Base-by-base conservation (phyloP, 108 stramenopile species). In the Discostella pseudostelligera region DNA sequence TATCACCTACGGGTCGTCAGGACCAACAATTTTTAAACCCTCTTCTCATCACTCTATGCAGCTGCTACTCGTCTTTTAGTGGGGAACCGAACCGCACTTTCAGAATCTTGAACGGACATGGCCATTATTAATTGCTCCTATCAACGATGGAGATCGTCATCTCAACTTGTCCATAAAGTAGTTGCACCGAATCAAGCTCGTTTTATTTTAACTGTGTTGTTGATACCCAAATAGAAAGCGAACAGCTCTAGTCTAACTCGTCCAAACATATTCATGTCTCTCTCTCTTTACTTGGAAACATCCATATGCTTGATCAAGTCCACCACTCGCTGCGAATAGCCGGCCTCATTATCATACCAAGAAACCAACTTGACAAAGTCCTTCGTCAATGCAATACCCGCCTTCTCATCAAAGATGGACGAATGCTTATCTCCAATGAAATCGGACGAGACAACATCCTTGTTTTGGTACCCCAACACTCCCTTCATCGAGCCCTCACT, bases 341-440 rank as follows among this genome's bases (percentile, higher is more conserved):
- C 96, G 53, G 81, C 84, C 76, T 98, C 96, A 73, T 99, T 99
- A 68, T 99, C 96, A 68, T 97, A 99, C 95, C 96, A 97, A 14
- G 90, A 85, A 16, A 98, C 96, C 50, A 99, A 87, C 96, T 97
- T 98, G 72, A 99, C 93, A 82, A 98, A 98, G 89, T 95, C 81
- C 58, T 94, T 88, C 28, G 87, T 95, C 70, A 98, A 86, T 13
- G 97, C 96, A 74, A 99, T 98, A 48, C 96, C 96, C 24, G 97
- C 97, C 80, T 91, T 97, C 63, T 94, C 86, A 58, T 99, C 98
- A 74, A 98, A 96, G 69, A 98, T 91, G 59, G 88, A 94, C 16
- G 94, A 96, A 73, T 92, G 89, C 7, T 81, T 60, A 65, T 97
- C 88, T 48, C 88, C 81, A 43, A 97, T 92, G 81, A 98, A 98